Evolutionary conservation across 1,284 basidiomycete species (phyloP), one percentile per base, ranked within the genome.

Genomic region (Pyrrhoderma lamaoense): DNA sequence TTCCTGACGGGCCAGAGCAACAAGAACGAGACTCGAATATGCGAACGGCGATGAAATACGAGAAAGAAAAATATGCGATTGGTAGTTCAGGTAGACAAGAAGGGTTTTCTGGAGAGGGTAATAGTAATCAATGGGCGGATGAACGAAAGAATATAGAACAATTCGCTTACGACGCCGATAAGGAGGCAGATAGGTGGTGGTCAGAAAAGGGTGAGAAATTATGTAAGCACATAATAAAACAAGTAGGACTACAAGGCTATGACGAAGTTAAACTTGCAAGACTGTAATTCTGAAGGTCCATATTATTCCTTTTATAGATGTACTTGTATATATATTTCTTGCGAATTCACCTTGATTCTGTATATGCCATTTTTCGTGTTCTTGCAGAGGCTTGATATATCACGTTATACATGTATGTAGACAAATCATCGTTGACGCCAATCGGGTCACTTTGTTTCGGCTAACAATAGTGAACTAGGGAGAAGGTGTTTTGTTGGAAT

Each of bases 1-100:
- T 70, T 5, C 67, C 69, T 1, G 56, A 58, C 9, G 75, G 74
- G 0, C 63, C 66, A 0, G 62, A 63, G 44, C 74, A 74, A 54
- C 62, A 68, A 44, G 55, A 57, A 22, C 67, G 75, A 14, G 73
- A 78, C 50, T 57, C 51, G 4, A 59, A 60, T 31, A 58, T 77
- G 39, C 64, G 65, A 21, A 57, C 61, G 34, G 64, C 67, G 9
- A 64, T 65, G 53, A 58, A 52, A 4, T 52, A 39, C 27, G 50
- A 51, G 46, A 23, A 23, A 13, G 47, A 46, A 2, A 46, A 47
- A 37, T 54, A 54, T 47, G 27, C 3, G 27, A 40, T 7, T 5
- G 38, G n/a, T 5, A 22, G 38, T 7, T 7, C 38, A 18, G 38
- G 38, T 5, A 5, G n/a, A 16, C 16, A 40, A 22, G 21, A 40